Conservation (phyloP, 805 yeast genomes). For the Starmerella sp. region DNA sequence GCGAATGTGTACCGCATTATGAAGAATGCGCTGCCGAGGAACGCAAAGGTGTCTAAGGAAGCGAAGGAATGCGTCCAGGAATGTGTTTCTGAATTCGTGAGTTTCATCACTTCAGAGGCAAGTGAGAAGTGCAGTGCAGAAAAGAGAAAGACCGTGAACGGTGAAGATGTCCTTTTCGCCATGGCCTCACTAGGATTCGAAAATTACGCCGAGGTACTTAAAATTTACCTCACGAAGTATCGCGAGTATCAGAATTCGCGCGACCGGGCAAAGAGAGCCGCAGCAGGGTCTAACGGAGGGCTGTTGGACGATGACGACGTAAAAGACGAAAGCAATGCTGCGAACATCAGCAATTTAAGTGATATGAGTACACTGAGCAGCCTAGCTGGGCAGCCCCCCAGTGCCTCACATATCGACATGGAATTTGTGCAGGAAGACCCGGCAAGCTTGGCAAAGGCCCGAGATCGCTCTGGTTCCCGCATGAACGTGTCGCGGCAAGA, state of each 20-base stretch:
- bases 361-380: background rate
- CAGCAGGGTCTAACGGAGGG: background rate
- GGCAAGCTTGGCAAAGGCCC: background rate
- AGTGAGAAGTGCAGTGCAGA: slow-evolving; percentile 54
- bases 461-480: background rate
- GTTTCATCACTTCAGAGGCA: slow-evolving; percentile 55
- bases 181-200: slow-evolving; percentile 58
- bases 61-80: slow-evolving; percentile 70
- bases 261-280: slow-evolving; percentile 19
- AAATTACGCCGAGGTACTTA: slow-evolving; percentile 56
- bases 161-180: slow-evolving; percentile 55
- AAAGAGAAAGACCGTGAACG: slow-evolving; percentile 58
- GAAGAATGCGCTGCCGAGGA: slow-evolving; percentile 60
- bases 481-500: background rate
- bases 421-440: background rate
- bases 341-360: background rate
- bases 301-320: background rate
- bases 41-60: slow-evolving; percentile 68
- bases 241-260: slow-evolving; percentile 33
- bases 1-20: slow-evolving; percentile 60
- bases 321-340: background rate
- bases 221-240: slow-evolving; percentile 57
- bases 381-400: background rate
- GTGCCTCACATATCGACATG: background rate
- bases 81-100: slow-evolving; percentile 56